phyloP scores from a whole-genome alignment of 768 basidiomycete species.

The Fibroporia radiculosa region DNA sequence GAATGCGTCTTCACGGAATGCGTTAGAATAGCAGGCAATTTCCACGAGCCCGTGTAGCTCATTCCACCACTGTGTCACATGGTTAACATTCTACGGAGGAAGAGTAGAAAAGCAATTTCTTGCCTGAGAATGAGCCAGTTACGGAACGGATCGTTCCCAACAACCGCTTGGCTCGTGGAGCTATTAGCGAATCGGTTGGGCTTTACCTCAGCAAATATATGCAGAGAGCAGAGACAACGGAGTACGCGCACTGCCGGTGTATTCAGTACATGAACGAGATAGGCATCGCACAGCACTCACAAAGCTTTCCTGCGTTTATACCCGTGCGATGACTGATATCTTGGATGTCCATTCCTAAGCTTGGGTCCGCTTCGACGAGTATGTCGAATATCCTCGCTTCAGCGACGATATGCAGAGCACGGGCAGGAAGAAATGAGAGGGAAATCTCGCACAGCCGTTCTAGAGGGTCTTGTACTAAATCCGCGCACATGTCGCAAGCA shows the following conservation, averaged over 20 bases:
- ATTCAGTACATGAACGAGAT: not conserved
- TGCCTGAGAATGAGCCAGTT: not conserved
- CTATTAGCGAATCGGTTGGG: constrained; percentile 4
- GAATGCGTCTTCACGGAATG: constrained; percentile 5
- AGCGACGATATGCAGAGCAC: constrained; percentile 3
- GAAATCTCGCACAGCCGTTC: constrained; percentile 4
- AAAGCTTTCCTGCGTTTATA: constrained; percentile 2
- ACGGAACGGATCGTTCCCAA: constrained; percentile 1
- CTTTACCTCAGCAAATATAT: constrained; percentile 4
- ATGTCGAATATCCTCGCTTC: constrained; percentile 2
- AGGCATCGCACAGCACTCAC: not conserved
- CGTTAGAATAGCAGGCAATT: constrained; percentile 3
- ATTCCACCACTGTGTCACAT: not conserved
- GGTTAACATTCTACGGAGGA: not conserved
- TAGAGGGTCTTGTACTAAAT: constrained; percentile 4
- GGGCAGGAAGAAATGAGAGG: not conserved
- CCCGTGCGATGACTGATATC: not conserved
- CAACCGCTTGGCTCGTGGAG: not conserved
- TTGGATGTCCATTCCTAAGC: not conserved
- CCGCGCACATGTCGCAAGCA: constrained; percentile 3
- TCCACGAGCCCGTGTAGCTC: constrained; percentile 1
- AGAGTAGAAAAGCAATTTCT: not conserved
- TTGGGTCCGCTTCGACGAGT: not conserved
- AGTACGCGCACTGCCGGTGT: constrained; percentile 3
- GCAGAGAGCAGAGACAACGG: not conserved